Percentiles rank a stretch among this genome's conserved stretches.
Evolutionary conservation across 176 grass and related monocot genomes (phyloP).

Genomic region (Lolium perenne): DNA sequence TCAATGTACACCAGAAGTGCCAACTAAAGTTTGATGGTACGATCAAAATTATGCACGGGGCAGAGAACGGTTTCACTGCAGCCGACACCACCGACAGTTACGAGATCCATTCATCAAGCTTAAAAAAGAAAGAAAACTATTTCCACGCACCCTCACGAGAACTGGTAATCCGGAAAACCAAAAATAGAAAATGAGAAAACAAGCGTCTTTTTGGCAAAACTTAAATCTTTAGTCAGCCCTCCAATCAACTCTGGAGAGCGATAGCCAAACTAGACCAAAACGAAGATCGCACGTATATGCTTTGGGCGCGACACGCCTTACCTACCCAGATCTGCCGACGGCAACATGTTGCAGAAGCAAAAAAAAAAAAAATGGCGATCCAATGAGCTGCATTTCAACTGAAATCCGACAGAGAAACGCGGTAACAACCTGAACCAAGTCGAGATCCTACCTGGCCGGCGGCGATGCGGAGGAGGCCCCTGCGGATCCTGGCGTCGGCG

Average conservation of each 20-base stretch:
- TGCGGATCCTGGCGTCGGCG: constrained; percentile 86
- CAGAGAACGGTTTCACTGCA: neutral
- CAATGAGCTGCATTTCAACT: constrained; percentile 31
- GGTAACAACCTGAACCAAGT: neutral
- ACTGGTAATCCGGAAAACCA: neutral
- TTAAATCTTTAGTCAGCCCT: constrained; percentile 31
- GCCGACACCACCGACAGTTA: constrained; percentile 27
- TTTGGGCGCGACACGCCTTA: neutral
- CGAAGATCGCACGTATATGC: neutral
- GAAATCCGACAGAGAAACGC: constrained; percentile 7
- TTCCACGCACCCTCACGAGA: neutral
- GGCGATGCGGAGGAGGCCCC: constrained; percentile 86
- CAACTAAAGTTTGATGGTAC: neutral
- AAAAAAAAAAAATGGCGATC: neutral
- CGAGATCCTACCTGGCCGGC: constrained; percentile 81
- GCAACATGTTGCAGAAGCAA: neutral
- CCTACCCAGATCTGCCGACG: constrained; percentile 45
- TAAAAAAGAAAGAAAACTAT: neutral
- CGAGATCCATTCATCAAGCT: constrained; percentile 37
- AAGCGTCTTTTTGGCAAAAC: constrained; percentile 20
- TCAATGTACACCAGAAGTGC: neutral
- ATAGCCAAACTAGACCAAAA: constrained; percentile 21
- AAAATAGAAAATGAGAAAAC: constrained; percentile 37
- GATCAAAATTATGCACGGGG: neutral
- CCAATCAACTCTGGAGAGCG: constrained; percentile 19